Evolutionary conservation across 495 filamentous ascomycete species (phyloP), one percentile per base, ranked within the genome.

Genomic region (Aspergillus kassunensis): DNA sequence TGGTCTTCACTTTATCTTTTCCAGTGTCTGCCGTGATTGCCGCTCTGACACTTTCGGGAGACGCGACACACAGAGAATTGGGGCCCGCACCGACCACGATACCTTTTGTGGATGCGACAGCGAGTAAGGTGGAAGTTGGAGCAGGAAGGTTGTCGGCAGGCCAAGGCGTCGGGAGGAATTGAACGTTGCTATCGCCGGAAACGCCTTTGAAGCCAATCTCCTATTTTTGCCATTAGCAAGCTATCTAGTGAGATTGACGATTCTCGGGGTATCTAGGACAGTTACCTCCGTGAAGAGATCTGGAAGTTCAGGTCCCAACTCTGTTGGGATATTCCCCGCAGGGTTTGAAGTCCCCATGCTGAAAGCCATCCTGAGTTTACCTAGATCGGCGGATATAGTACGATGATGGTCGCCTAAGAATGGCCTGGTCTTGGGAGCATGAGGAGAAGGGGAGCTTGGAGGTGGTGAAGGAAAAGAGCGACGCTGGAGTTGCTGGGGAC

Each of bases 71-170:
- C 2, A 99, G 75, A 36, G 78, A 74, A 57, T 93, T 85, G 23
- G 92, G 92, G 10, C 87, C 85, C 45, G 89, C 93, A 37, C 91
- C 95, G 44, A 91, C 93, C 35, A 97, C 75, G 6, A 97, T 72
- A 16, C 90, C 91, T 68, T 84, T 86, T 45, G 74, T 82, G 15
- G 87, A 81, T 27, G 95, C 91, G 56, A 97, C 79, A 60, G 85
- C 85, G 41, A 99, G 75, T 31, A 99, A 84, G n/a, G 90, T 89
- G 36, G 87, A 81, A 20, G 86, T 91, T 3, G 90, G 79, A 9
- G 83, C 73, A n/a, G 93, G 95, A 40, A 90, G 76, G 15, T 77
- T 66, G 52, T 88, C 74, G 23, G 74, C 69, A 27, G 88, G 83
- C 88, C 92, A 99, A 63, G 84, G 79, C 31, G 88, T 77, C 1